These are phyloP conservation scores for Boletus calvinii DNA, from an alignment of 1,284 basidiomycete species.

Conservation along the genomic window DNA sequence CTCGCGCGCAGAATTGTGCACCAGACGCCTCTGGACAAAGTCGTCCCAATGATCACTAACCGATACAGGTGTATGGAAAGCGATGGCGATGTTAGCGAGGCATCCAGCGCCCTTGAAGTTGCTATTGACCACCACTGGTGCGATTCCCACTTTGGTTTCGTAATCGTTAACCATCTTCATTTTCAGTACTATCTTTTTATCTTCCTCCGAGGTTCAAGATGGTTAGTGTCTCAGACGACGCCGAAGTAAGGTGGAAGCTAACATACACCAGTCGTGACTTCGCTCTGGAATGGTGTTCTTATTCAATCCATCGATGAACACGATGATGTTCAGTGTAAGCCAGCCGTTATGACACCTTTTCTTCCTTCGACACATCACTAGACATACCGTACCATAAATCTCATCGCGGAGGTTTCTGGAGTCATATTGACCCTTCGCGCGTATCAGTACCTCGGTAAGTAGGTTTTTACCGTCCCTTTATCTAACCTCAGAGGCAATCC, in stretches of 20 bases:
- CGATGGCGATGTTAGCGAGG: slow-evolving; percentile 53
- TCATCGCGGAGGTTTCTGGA: slow-evolving; percentile 58
- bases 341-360: neutral
- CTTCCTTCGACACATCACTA: slow-evolving; percentile 31
- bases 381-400: slow-evolving; percentile 60
- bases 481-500: slow-evolving; percentile 3
- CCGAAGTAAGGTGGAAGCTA: slow-evolving; percentile 1
- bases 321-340: slow-evolving; percentile 68
- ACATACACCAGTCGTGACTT: slow-evolving; percentile 53
- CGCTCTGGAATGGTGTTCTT: slow-evolving; percentile 80
- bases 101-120: slow-evolving; percentile 32
- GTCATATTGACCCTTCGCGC: slow-evolving; percentile 74
- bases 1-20: slow-evolving; percentile 83
- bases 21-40: slow-evolving; percentile 56
- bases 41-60: slow-evolving; percentile 72
- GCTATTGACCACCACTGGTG: slow-evolving; percentile 64
- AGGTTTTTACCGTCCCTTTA: neutral
- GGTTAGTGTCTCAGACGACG: slow-evolving; percentile 41
- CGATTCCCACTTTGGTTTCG: slow-evolving; percentile 13
- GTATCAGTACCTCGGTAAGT: slow-evolving; percentile 79
- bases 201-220: slow-evolving; percentile 84
- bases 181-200: slow-evolving; percentile 76
- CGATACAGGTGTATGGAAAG: slow-evolving; percentile 71
- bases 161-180: slow-evolving; percentile 7
- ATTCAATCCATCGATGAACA: slow-evolving; percentile 74